phyloP scores from a whole-genome alignment of 495 filamentous ascomycete species.

The Astrocystis sublimbata region DNA sequence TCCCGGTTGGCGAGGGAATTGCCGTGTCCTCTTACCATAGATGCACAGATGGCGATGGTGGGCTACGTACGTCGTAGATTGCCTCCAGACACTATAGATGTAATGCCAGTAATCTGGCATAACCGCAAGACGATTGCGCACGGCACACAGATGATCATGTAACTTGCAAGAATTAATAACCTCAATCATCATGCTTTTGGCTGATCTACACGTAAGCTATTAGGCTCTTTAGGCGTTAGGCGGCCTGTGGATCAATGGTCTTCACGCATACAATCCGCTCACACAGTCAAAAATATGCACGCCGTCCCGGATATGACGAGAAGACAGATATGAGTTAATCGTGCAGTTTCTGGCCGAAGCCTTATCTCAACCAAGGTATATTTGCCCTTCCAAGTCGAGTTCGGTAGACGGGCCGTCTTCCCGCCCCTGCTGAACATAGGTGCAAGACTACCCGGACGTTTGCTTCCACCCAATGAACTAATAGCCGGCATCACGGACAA shows the following conservation, averaged over 20 bases:
- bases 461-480: slow-evolving; percentile 9
- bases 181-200: slow-evolving; percentile 9
- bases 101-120: slow-evolving; percentile 10
- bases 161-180: slow-evolving; percentile 11
- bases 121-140: slow-evolving; percentile 16
- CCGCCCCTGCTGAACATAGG: slow-evolving; percentile 2
- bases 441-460: slow-evolving; percentile 5
- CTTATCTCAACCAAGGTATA: slow-evolving; percentile 16
- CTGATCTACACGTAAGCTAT: slow-evolving; percentile 12
- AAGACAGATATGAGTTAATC: slow-evolving; percentile 4
- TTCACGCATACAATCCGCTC: neutral
- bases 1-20: slow-evolving; percentile 18
- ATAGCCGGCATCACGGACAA: slow-evolving; percentile 19
- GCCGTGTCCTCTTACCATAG: slow-evolving; percentile 5
- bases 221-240: slow-evolving; percentile 18
- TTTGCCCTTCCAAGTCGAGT: neutral
- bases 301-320: neutral
- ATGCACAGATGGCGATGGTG: slow-evolving; percentile 3
- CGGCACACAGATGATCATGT: slow-evolving; percentile 17
- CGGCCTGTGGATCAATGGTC: slow-evolving; percentile 8
- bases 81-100: neutral
- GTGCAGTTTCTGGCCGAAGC: slow-evolving; percentile 1
- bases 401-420: slow-evolving; percentile 16
- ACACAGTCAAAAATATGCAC: neutral
- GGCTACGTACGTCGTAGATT: too few relatives aligned